Conservation (phyloP, 805 yeast genomes). For the Wickerhamiella occidentalis region DNA sequence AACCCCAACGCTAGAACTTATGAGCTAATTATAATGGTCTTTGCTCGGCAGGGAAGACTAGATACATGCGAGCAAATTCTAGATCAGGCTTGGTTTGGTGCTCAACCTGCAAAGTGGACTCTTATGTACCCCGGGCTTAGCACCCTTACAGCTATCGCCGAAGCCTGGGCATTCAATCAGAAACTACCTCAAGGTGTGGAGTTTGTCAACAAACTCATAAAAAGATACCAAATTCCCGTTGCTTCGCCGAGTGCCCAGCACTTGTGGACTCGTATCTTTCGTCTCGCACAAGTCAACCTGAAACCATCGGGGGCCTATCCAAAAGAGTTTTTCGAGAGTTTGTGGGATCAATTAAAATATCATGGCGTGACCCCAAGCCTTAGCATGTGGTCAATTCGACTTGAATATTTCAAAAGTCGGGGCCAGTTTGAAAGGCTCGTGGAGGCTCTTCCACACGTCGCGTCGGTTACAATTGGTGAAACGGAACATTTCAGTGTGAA, state of each 20-base stretch:
- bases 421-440: constrained; percentile 18
- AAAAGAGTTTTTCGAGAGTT: constrained; percentile 12
- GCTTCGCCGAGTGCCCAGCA: constrained; percentile 13
- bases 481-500: not conserved
- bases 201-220: constrained; percentile 14
- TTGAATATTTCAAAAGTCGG: constrained; percentile 16
- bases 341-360: constrained; percentile 14
- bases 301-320: constrained; percentile 16
- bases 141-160: constrained; percentile 21
- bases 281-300: constrained; percentile 16
- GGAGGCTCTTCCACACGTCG: constrained; percentile 13
- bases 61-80: constrained; percentile 19
- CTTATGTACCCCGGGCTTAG: constrained; percentile 16
- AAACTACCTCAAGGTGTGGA: constrained; percentile 20
- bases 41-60: constrained; percentile 24
- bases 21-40: constrained; percentile 25
- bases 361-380: constrained; percentile 14
- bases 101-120: constrained; percentile 12
- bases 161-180: constrained; percentile 22
- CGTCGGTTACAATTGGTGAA: not conserved
- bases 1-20: constrained; percentile 25
- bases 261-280: constrained; percentile 22
- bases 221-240: constrained; percentile 17
- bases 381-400: constrained; percentile 17
- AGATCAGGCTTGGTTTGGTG: constrained; percentile 23